Evolutionary conservation across 1,284 basidiomycete species (phyloP), one percentile per base, ranked within the genome.

Genomic region (Tremellales sp.): DNA sequence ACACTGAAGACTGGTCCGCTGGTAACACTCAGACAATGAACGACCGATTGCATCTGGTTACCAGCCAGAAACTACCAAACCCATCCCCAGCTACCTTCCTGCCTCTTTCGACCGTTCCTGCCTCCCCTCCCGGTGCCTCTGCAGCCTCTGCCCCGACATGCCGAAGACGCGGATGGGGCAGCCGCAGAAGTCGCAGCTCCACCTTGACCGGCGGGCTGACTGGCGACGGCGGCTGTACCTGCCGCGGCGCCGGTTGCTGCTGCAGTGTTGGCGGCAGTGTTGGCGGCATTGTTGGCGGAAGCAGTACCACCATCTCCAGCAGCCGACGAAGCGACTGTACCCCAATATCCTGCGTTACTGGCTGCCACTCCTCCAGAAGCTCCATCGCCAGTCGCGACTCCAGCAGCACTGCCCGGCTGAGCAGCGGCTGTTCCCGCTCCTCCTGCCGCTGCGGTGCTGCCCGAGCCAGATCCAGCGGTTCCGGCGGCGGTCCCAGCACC

Each of bases 31-130:
- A n/a, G n/a, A n/a, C n/a, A n/a, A n/a, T n/a, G n/a, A n/a, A n/a
- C n/a, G n/a, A n/a, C n/a, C n/a, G n/a, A n/a, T n/a, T n/a, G n/a
- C n/a, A n/a, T n/a, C n/a, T n/a, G n/a, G n/a, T n/a, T n/a, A n/a
- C n/a, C n/a, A n/a, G n/a, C n/a, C n/a, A n/a, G n/a, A n/a, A n/a
- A n/a, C n/a, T n/a, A n/a, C n/a, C n/a, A n/a, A n/a, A n/a, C n/a
- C n/a, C n/a, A n/a, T n/a, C 21, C 7, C 27, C 19, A 49, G 43
- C 43, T 49, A 49, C 37, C 43, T 47, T 15, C 31, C 17, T n/a
- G 39, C 12, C 36, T 5, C 19, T 25, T 15, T 24, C 35, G n/a
- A 22, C 26, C 22, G 10, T 19, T 39, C 40, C 48, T 45, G 15
- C 37, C 17, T 40, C 26, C 26, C 22, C 33, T 43, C n/a, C 26